These are phyloP conservation scores for Sporothrix pseudoabietina DNA, from an alignment of 2,329 filamentous ascomycete genomes.

Conservation along the genomic window DNA sequence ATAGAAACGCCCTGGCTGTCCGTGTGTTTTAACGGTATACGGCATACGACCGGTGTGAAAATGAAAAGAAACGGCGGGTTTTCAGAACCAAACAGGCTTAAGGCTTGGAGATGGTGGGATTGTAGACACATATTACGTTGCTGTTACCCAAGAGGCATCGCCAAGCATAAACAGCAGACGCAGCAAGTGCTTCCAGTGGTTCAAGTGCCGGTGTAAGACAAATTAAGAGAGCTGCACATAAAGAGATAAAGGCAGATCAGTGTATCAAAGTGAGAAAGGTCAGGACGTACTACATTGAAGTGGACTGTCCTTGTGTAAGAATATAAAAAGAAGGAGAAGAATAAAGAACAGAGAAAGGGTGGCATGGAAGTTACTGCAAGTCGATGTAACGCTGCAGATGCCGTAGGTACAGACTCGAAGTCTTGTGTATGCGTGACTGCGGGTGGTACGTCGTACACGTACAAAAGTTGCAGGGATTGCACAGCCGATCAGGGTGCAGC, in stretches of 20 bases:
- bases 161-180: not conserved
- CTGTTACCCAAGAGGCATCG: not conserved
- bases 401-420: not conserved
- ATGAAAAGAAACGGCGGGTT: not conserved
- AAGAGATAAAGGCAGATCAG: not conserved
- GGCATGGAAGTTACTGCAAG: not conserved
- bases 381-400: not conserved
- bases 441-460: too few relatives aligned
- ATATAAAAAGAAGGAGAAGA: not conserved
- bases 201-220: conserved; percentile 1
- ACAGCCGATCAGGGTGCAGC: not conserved
- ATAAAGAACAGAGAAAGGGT: not conserved
- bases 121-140: not conserved
- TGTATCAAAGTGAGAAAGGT: not conserved
- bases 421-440: not conserved
- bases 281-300: not conserved
- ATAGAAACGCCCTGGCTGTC: not conserved
- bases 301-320: not conserved
- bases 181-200: not conserved
- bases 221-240: not conserved
- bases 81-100: not conserved
- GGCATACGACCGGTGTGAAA: not conserved
- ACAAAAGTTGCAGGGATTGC: not conserved
- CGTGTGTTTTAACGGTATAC: not conserved
- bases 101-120: not conserved